These are phyloP conservation scores for Metschnikowia lunata DNA, from an alignment of 805 yeast species.

Conservation along the genomic window DNA sequence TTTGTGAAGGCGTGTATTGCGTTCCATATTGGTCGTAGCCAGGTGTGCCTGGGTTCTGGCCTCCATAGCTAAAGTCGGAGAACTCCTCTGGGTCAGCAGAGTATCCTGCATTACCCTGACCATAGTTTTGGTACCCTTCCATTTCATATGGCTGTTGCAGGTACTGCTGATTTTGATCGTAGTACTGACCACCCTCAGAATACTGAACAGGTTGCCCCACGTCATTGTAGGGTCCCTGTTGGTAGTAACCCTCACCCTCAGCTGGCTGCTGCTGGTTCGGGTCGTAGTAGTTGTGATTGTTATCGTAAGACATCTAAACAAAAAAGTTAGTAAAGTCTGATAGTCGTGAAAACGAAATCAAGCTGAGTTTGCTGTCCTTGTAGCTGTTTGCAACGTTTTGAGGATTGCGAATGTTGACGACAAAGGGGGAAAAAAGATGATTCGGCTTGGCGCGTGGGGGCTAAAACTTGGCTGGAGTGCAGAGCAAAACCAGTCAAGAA, in stretches of 20 bases:
- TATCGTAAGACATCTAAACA: constrained; percentile 55
- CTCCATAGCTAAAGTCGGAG: constrained; percentile 63
- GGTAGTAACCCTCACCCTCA: constrained; percentile 29
- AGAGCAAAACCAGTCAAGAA: too few species aligned
- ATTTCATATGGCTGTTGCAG: constrained; percentile 49
- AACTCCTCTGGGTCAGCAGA: constrained; percentile 57
- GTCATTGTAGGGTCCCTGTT: constrained; percentile 39
- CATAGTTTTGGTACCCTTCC: constrained; percentile 44
- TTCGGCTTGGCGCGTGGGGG: too few species aligned
- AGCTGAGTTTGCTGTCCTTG: neutral
- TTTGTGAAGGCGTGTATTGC: constrained; percentile 79
- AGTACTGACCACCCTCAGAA: constrained; percentile 41
- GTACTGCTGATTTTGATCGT: constrained; percentile 43
- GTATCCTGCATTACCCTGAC: constrained; percentile 25
- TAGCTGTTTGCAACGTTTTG: neutral
- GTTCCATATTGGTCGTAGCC: constrained; percentile 66
- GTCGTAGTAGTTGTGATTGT: constrained; percentile 40
- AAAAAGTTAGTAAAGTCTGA: constrained; percentile 17
- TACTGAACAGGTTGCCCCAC: constrained; percentile 28
- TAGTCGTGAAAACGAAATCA: constrained; percentile 4
- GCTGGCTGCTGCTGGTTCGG: constrained; percentile 26
- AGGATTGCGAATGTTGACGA: too few species aligned
- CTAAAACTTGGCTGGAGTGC: too few species aligned
- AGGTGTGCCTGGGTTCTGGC: constrained; percentile 51
- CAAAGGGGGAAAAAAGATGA: too few species aligned